These are phyloP conservation scores for Acacia melanoxylon DNA, from an alignment of 306 rosid species.

Conservation along the genomic window DNA sequence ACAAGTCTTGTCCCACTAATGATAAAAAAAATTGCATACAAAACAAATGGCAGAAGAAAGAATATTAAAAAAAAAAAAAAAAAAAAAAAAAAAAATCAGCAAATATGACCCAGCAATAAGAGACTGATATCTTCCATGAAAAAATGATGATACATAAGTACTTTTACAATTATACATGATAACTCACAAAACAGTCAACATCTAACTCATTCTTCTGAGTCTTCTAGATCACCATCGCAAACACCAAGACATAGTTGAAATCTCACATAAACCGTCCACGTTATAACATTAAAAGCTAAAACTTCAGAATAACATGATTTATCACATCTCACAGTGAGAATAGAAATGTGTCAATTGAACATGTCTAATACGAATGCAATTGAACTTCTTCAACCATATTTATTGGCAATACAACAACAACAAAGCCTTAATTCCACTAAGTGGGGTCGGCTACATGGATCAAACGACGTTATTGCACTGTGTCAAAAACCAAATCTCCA, in stretches of 20 bases:
- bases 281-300: conserved; percentile 5
- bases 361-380: conserved; percentile 23
- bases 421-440: too few species aligned
- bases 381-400: conserved; percentile 6
- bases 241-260: conserved; percentile 16
- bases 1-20: not conserved
- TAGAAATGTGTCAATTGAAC: not conserved
- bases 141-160: conserved; percentile 11
- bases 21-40: not conserved
- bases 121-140: conserved; percentile 11
- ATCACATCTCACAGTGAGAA: conserved; percentile 19
- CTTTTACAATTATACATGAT: conserved; percentile 8
- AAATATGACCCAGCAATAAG: not conserved
- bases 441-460: too few species aligned
- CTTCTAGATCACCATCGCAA: conserved; percentile 2
- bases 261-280: conserved; percentile 8
- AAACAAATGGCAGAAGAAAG: not conserved
- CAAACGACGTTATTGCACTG: too few species aligned
- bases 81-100: not conserved
- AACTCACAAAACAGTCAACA: conserved; percentile 16
- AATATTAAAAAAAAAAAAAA: not conserved
- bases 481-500: too few species aligned
- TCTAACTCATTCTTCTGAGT: conserved; percentile 9
- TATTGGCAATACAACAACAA: not conserved
- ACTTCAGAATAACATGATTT: not conserved